Conservation (phyloP, 352 stramenopile genomes). For the Phytophthora fragariaefolia region DNA sequence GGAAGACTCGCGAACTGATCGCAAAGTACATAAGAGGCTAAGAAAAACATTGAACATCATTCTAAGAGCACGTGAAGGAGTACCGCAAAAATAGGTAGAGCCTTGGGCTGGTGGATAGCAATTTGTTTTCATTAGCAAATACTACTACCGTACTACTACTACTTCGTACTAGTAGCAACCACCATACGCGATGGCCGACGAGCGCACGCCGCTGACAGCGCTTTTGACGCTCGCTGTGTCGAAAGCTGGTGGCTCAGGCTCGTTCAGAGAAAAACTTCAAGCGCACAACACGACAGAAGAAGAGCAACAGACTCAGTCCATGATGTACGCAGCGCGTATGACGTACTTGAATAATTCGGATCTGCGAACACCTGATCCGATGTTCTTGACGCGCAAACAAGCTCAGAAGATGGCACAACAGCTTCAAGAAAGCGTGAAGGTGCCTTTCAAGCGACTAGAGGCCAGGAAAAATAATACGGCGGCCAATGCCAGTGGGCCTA, state of each 20-base stretch:
- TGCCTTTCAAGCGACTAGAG: slow-evolving; percentile 60
- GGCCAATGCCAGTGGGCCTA: slow-evolving; percentile 22
- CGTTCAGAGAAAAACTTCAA: slow-evolving; percentile 21
- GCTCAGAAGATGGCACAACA: slow-evolving; percentile 70
- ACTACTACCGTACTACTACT: too few species aligned
- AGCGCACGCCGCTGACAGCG: slow-evolving; percentile 15
- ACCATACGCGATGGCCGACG: slow-evolving; percentile 15
- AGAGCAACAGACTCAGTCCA: slow-evolving; percentile 62
- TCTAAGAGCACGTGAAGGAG: too few species aligned
- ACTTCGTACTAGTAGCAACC: too few species aligned
- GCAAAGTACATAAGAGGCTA: slow-evolving; percentile 48
- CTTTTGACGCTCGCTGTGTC: slow-evolving; percentile 28
- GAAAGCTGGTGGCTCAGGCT: slow-evolving; percentile 13
- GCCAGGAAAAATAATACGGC: slow-evolving; percentile 26
- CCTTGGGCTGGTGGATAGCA: too few species aligned
- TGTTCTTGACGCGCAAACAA: slow-evolving; percentile 85
- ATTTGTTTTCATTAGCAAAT: too few species aligned
- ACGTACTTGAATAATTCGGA: slow-evolving; percentile 69
- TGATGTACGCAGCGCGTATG: slow-evolving; percentile 86
- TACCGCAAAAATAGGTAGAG: slow-evolving; percentile 18
- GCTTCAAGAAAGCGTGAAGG: slow-evolving; percentile 47
- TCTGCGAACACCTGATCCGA: slow-evolving; percentile 52
- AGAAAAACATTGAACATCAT: slow-evolving; percentile 2
- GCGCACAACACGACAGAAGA: slow-evolving; percentile 33
- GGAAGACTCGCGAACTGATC: slow-evolving; percentile 57